These are phyloP conservation scores for Diaporthe helianthi DNA, from an alignment of 2,329 filamentous ascomycete genomes.

Conservation along the genomic window DNA sequence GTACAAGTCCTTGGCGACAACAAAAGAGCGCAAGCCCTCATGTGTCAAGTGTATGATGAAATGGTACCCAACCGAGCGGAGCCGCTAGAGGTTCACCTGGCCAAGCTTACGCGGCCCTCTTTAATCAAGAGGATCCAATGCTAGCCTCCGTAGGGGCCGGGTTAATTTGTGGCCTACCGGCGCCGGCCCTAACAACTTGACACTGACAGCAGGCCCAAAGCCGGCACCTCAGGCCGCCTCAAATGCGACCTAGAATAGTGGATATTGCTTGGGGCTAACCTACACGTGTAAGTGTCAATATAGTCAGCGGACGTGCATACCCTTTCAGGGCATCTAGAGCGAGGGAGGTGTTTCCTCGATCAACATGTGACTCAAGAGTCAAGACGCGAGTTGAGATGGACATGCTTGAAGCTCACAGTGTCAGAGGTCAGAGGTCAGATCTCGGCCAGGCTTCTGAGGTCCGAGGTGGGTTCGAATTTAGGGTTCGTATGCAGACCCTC, in stretches of 20 bases:
- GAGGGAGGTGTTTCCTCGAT: neutral
- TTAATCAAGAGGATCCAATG: conserved; percentile 15
- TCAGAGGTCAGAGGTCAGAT: no score
- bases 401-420: neutral
- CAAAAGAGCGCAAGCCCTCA: no score
- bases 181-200: neutral
- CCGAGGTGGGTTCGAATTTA: conserved; percentile 4
- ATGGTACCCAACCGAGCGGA: conserved; percentile 30
- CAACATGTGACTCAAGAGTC: conserved; percentile 7
- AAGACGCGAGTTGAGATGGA: neutral
- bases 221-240: conserved; percentile 5
- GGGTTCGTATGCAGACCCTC: conserved; percentile 14
- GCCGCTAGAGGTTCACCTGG: conserved; percentile 34
- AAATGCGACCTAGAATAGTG: neutral
- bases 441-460: conserved; percentile 17
- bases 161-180: conserved; percentile 14
- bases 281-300: conserved; percentile 12
- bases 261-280: neutral
- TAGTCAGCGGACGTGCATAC: conserved; percentile 4
- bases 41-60: conserved; percentile 15
- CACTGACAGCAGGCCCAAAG: conserved; percentile 4
- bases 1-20: conserved; percentile 5
- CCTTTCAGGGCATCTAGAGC: conserved; percentile 14
- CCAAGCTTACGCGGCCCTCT: conserved; percentile 35
- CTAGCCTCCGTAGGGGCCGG: conserved; percentile 12